Percentiles rank a stretch among this genome's conserved stretches.
Evolutionary conservation across 2,329 filamentous ascomycete genomes (phyloP).

Genomic region (Alternaria triticina): DNA sequence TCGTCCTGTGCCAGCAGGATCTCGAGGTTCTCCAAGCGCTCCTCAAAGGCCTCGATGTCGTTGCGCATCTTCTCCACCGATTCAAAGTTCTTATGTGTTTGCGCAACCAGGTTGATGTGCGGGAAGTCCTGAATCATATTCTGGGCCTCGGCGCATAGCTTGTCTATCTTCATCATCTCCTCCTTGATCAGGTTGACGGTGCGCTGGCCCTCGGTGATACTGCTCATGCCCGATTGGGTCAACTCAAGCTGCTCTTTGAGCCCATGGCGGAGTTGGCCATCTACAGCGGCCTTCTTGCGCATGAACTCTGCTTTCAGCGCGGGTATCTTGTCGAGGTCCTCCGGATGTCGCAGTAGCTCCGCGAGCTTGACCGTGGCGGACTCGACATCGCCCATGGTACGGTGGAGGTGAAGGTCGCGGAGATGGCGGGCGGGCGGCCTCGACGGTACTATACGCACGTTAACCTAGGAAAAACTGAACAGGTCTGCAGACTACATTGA

Average conservation of each 20-base stretch:
- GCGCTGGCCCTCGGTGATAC: conserved; percentile 87
- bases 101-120: conserved; percentile 87
- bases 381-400: conserved; percentile 63
- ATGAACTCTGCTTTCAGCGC: conserved; percentile 89
- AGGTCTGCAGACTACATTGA: too few relatives aligned
- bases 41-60: conserved; percentile 86
- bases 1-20: conserved; percentile 83
- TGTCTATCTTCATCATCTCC: conserved; percentile 98
- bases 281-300: conserved; percentile 90
- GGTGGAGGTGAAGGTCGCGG: conserved; percentile 9
- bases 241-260: conserved; percentile 92
- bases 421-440: conserved; percentile 4
- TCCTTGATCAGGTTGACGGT: conserved; percentile 93
- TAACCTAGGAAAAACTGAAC: too few relatives aligned
- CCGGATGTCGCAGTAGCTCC: conserved; percentile 91
- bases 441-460: not conserved
- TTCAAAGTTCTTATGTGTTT: conserved; percentile 95
- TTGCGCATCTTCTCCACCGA: conserved; percentile 92
- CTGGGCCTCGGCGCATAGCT: conserved; percentile 94
- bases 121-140: conserved; percentile 97
- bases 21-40: conserved; percentile 77
- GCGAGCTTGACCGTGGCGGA: conserved; percentile 76
- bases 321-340: conserved; percentile 95
- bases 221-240: conserved; percentile 90
- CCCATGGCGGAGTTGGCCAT: conserved; percentile 86